Conservation (phyloP, 2,329 filamentous ascomycete species). For the Metarhizium sp. region DNA sequence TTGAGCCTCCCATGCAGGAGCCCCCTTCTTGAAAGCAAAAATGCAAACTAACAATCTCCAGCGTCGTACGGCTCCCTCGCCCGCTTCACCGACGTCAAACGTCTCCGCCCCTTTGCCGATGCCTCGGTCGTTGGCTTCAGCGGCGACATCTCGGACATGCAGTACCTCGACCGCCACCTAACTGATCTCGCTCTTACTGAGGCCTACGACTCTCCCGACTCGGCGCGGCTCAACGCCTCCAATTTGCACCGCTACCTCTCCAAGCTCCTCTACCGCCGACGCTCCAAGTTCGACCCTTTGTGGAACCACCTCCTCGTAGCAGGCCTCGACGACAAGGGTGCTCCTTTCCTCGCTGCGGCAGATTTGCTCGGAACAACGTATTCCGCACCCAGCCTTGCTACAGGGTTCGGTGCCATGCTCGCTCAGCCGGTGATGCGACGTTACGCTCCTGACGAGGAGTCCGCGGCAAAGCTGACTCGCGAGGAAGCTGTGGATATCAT, state of each 20-base stretch:
- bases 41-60: conserved; percentile 24
- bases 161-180: conserved; percentile 90
- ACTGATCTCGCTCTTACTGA: conserved; percentile 79
- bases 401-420: conserved; percentile 86
- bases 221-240: conserved; percentile 63
- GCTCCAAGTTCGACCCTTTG: conserved; percentile 90
- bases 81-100: conserved; percentile 94
- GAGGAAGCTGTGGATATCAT: conserved; percentile 74
- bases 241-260: conserved; percentile 95
- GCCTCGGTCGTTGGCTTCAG: conserved; percentile 85
- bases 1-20: no score
- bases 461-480: conserved; percentile 59
- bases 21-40: neutral
- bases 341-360: conserved; percentile 84
- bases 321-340: conserved; percentile 68
- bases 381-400: conserved; percentile 77
- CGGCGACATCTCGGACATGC: conserved; percentile 98
- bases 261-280: conserved; percentile 92
- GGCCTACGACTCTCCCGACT: conserved; percentile 55
- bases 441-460: conserved; percentile 73
- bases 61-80: conserved; percentile 96
- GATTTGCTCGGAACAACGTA: conserved; percentile 93
- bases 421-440: conserved; percentile 86
- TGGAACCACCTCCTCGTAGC: conserved; percentile 95
- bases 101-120: conserved; percentile 79